These are phyloP conservation scores for Coemansia sp. DNA, from an alignment of 192 early-diverging fungal genomes.

Conservation along the genomic window DNA sequence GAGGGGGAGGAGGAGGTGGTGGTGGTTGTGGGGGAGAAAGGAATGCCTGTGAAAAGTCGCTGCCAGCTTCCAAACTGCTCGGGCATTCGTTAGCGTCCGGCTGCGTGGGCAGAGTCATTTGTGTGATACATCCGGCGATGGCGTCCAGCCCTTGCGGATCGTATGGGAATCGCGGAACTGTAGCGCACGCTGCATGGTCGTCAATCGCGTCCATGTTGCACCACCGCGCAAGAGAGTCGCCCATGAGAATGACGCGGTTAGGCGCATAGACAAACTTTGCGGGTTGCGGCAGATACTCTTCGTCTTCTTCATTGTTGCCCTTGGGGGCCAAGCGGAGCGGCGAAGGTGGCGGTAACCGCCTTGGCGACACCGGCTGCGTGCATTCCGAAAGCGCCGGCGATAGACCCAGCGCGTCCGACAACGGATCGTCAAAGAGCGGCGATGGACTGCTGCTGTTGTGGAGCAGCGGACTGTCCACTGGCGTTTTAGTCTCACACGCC, in stretches of 20 bases:
- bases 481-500: neutral
- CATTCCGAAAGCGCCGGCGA: neutral
- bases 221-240: neutral
- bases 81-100: constrained; percentile 12
- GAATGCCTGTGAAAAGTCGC: constrained; percentile 42
- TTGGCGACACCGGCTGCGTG: constrained; percentile 40
- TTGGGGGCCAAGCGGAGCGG: neutral
- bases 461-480: neutral
- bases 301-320: neutral
- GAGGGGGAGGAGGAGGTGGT: too few species aligned
- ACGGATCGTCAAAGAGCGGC: constrained; percentile 3
- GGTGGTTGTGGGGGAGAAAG: constrained; percentile 26
- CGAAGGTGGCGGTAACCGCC: constrained; percentile 8
- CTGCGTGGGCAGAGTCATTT: constrained; percentile 30
- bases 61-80: constrained; percentile 5
- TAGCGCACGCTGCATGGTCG: too few species aligned
- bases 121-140: constrained; percentile 11
- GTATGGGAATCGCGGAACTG: constrained; percentile 26
- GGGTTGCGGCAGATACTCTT: constrained; percentile 23
- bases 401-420: neutral
- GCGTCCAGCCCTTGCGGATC: constrained; percentile 23
- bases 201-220: neutral
- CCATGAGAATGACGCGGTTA: constrained; percentile 15
- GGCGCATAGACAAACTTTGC: constrained; percentile 38
- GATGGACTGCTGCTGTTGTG: constrained; percentile 6